Conservation (phyloP, 345 rosid genomes). For the Ceriops zippeliana region DNA sequence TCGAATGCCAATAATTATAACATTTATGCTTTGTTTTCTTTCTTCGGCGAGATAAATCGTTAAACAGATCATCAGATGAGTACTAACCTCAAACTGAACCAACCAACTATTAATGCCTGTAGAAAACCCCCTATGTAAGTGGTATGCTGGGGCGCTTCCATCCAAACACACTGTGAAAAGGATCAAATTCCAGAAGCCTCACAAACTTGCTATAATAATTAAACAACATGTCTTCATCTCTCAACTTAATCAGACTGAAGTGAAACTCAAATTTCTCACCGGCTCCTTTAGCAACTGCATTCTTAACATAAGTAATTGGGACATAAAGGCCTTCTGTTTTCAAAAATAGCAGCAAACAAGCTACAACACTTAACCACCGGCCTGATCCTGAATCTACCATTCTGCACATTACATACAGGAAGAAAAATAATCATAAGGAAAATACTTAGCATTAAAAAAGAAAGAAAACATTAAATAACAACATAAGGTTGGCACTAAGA, state of each 20-base stretch:
- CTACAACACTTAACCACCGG: slow-evolving; percentile 41
- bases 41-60: slow-evolving; percentile 4
- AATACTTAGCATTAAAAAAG: background rate
- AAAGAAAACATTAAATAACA: too few relatives aligned
- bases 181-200: background rate
- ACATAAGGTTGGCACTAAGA: background rate
- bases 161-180: slow-evolving; percentile 75
- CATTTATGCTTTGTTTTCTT: background rate
- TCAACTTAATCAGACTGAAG: background rate
- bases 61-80: background rate
- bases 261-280: slow-evolving; percentile 37
- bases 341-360: slow-evolving; percentile 36
- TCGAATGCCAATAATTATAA: background rate
- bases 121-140: slow-evolving; percentile 67
- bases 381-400: slow-evolving; percentile 53
- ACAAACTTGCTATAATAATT: background rate
- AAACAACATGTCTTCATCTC: background rate
- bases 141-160: slow-evolving; percentile 96
- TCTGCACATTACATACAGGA: slow-evolving; percentile 36
- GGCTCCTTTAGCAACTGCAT: slow-evolving; percentile 82
- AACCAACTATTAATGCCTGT: slow-evolving; percentile 81
- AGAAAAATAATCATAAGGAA: background rate
- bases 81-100: slow-evolving; percentile 73
- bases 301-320: slow-evolving; percentile 51
- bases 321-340: slow-evolving; percentile 47